Evolutionary conservation across 139 green algal genomes (phyloP).

Genomic region (Chlorella sp.): DNA sequence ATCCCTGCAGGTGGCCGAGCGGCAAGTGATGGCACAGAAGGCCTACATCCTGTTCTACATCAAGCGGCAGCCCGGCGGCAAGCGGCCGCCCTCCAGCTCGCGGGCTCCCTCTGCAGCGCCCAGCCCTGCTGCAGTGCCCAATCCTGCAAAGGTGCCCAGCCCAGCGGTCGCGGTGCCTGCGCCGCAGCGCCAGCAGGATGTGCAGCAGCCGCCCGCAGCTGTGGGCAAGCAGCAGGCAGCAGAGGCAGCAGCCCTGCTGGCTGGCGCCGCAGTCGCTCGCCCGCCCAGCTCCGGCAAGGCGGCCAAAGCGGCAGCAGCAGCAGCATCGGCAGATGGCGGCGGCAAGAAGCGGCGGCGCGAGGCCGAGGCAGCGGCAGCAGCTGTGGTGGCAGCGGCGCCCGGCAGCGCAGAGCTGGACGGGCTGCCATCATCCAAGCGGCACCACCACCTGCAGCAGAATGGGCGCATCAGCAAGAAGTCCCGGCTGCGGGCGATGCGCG

Average conservation of each 20-base stretch:
- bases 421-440: neutral
- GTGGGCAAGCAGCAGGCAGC: neutral
- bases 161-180: too few species aligned
- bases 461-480: conserved; percentile 8
- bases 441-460: neutral
- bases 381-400: neutral
- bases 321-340: neutral
- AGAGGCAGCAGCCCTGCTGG: neutral
- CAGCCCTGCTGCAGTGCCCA: neutral
- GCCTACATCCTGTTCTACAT: conserved; percentile 99
- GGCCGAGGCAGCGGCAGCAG: neutral
- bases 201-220: neutral
- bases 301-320: neutral
- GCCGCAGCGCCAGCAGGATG: too few species aligned
- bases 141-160: neutral
- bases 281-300: neutral
- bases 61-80: conserved; percentile 25
- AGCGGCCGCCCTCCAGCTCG: neutral
- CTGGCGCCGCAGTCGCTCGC: too few species aligned
- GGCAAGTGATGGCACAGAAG: conserved; percentile 82
- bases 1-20: conserved; percentile 68
- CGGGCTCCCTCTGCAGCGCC: neutral
- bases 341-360: neutral
- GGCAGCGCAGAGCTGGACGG: neutral
- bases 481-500: neutral